Evolutionary conservation across 1,284 basidiomycete genomes (phyloP).

Genomic region (Trametes hirsuta): DNA sequence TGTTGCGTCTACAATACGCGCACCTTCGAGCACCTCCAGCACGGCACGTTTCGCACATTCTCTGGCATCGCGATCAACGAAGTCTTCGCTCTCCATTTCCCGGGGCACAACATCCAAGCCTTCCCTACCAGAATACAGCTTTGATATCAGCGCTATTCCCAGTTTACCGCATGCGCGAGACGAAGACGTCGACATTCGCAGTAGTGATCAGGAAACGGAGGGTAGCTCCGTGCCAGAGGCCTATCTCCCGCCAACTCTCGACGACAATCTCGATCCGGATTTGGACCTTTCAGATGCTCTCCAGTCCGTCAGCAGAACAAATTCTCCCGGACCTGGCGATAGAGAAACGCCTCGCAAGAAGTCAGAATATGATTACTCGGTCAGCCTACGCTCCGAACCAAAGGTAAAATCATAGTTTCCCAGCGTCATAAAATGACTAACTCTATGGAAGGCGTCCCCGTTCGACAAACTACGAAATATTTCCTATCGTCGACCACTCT

Average conservation of each 20-base stretch:
- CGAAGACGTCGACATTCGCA: slow-evolving; percentile 42
- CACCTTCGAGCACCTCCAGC: slow-evolving; percentile 60
- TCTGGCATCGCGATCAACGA: slow-evolving; percentile 47
- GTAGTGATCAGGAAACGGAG: slow-evolving; percentile 42
- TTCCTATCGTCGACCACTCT: slow-evolving; percentile 54
- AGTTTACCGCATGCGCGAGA: slow-evolving; percentile 46
- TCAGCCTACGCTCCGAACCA: slow-evolving; percentile 65
- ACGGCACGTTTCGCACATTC: slow-evolving; percentile 75
- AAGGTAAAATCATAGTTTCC: slow-evolving; percentile 47
- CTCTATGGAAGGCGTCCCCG: slow-evolving; percentile 57
- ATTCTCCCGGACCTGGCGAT: slow-evolving; percentile 49
- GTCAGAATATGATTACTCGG: slow-evolving; percentile 67
- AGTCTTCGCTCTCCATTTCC: slow-evolving; percentile 32
- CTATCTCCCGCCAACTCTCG: slow-evolving; percentile 51
- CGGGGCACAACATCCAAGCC: slow-evolving; percentile 12
- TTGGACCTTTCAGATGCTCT: slow-evolving; percentile 61
- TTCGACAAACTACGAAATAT: slow-evolving; percentile 70
- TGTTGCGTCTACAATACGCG: slow-evolving; percentile 50
- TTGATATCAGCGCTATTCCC: slow-evolving; percentile 61
- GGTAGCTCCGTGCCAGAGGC: slow-evolving; percentile 51
- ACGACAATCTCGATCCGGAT: slow-evolving; percentile 39
- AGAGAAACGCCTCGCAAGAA: slow-evolving; percentile 44
- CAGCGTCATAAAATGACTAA: not conserved
- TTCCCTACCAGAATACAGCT: slow-evolving; percentile 45
- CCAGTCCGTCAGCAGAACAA: slow-evolving; percentile 57